Evolutionary conservation across 129 eudicot genomes (phyloP).

Genomic region (Chrysanthemum makinoi): DNA sequence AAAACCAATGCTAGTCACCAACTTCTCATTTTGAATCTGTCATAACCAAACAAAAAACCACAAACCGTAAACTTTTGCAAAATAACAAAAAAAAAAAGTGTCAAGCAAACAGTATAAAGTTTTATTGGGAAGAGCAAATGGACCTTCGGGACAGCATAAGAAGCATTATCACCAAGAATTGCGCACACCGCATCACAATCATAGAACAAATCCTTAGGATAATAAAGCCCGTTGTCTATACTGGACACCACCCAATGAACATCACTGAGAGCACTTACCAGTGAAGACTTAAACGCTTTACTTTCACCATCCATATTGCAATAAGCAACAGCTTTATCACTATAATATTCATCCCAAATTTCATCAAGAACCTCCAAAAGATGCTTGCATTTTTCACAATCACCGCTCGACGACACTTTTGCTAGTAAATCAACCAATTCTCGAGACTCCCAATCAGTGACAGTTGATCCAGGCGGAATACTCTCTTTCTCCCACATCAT

Average conservation of each 20-base stretch:
- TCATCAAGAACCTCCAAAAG: constrained; percentile 71
- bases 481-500: constrained; percentile 32
- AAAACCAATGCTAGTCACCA: constrained; percentile 63
- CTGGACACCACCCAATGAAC: constrained; percentile 64
- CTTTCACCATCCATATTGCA: constrained; percentile 37
- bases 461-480: constrained; percentile 39
- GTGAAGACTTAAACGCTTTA: constrained; percentile 47
- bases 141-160: constrained; percentile 84
- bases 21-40: constrained; percentile 66
- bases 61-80: background rate
- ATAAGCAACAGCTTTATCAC: constrained; percentile 54
- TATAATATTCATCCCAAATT: constrained; percentile 66
- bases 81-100: no score
- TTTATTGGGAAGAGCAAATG: background rate
- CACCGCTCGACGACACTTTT: constrained; percentile 40
- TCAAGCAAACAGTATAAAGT: constrained; percentile 3
- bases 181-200: constrained; percentile 66
- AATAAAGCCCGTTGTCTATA: constrained; percentile 49
- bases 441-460: constrained; percentile 72
- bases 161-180: constrained; percentile 62
- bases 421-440: constrained; percentile 57
- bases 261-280: constrained; percentile 44
- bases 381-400: constrained; percentile 45
- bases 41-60: constrained; percentile 16
- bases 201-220: constrained; percentile 63